phyloP scores from a whole-genome alignment of 1,139 yeast species.

The Maudiozyma humilis region DNA sequence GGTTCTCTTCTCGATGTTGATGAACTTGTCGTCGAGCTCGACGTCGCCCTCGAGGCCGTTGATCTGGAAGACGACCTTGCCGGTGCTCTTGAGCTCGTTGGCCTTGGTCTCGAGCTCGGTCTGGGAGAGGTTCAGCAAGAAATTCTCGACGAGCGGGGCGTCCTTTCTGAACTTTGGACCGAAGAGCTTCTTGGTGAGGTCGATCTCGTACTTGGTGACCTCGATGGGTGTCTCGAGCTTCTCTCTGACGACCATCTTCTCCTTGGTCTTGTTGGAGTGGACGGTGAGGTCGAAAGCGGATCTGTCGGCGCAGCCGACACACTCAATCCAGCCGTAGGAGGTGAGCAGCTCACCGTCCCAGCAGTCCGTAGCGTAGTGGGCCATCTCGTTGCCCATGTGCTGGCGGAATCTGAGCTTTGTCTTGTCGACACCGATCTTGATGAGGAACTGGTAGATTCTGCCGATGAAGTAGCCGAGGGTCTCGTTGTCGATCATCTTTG shows the following conservation, averaged over 20 bases:
- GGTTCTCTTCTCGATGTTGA: constrained; percentile 68
- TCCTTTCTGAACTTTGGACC: constrained; percentile 97
- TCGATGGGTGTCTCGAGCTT: constrained; percentile 73
- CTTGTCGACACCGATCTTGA: constrained; percentile 84
- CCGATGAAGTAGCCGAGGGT: constrained; percentile 96
- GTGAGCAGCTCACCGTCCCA: constrained; percentile 98
- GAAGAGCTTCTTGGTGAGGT: constrained; percentile 84
- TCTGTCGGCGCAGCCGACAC: constrained; percentile 99
- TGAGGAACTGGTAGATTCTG: constrained; percentile 76
- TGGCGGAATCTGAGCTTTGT: constrained; percentile 89
- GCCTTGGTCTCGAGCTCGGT: constrained; percentile 76
- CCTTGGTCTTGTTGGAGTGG: constrained; percentile 91
- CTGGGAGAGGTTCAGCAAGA: constrained; percentile 69
- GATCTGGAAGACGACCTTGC: constrained; percentile 58
- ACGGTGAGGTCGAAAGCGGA: constrained; percentile 96
- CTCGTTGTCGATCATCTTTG: constrained; percentile 90
- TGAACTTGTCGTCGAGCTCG: constrained; percentile 65
- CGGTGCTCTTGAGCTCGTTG: constrained; percentile 51
- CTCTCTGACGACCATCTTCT: constrained; percentile 89
- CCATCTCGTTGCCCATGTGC: constrained; percentile 98
- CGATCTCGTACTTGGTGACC: constrained; percentile 77
- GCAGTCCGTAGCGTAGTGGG: constrained; percentile 98
- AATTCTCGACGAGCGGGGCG: constrained; percentile 83
- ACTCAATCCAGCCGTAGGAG: constrained; percentile 98
- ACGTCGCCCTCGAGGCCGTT: constrained; percentile 53